phyloP scores from a whole-genome alignment of 352 stramenopile species.

The Phytophthora syringae region DNA sequence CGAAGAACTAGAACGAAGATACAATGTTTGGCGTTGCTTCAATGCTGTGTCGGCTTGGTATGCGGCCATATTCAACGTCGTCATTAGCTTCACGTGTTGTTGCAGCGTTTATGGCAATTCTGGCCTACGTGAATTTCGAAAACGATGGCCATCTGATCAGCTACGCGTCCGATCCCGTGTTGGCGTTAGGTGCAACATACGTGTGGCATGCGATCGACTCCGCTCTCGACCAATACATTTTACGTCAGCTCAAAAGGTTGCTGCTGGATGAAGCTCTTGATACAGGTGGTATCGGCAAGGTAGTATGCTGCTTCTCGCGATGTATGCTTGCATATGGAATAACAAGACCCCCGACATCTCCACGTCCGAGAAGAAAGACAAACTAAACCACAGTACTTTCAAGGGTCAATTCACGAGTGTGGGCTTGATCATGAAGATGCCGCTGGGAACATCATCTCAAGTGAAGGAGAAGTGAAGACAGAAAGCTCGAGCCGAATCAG shows the following conservation, averaged over 20 bases:
- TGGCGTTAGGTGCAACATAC: background rate
- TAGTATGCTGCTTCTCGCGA: background rate
- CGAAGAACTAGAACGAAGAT: background rate
- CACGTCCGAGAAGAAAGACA: background rate
- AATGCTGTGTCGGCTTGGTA: slow-evolving; percentile 29
- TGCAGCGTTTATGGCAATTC: slow-evolving; percentile 33
- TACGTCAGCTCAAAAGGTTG: background rate
- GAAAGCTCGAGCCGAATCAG: too few relatives aligned
- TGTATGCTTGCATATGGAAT: background rate
- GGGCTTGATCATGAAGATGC: too few relatives aligned
- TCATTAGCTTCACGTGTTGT: slow-evolving; percentile 25
- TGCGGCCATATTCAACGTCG: slow-evolving; percentile 23
- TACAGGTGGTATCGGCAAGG: background rate
- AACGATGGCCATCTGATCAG: slow-evolving; percentile 10
- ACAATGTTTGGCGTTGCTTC: slow-evolving; percentile 22
- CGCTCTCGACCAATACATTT: background rate
- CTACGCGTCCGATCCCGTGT: slow-evolving; percentile 2
- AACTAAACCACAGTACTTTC: too few relatives aligned
- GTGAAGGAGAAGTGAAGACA: too few relatives aligned
- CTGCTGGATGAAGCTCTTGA: background rate
- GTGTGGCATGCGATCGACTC: background rate
- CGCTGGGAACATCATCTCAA: too few relatives aligned
- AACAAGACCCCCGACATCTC: too few relatives aligned
- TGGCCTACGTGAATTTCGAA: slow-evolving; percentile 24
- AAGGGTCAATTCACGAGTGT: too few relatives aligned